phyloP scores from a whole-genome alignment of 169 alveolate genomes.

The Plasmodium berghei region DNA sequence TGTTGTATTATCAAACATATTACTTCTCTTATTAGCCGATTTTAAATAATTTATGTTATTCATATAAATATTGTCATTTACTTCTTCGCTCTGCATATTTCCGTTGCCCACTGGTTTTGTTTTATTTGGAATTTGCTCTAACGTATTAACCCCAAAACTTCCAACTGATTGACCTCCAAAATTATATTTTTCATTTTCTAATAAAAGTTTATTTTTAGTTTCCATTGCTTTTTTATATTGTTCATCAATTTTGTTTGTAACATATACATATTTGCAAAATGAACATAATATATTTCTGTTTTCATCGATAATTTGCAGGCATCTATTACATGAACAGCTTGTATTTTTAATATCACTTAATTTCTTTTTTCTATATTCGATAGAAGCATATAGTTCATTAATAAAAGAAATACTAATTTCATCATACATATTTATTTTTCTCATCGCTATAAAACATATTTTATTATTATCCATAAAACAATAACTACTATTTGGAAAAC shows the following conservation, averaged over 20 bases:
- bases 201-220: neutral
- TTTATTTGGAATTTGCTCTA: no score
- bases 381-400: conserved; percentile 66
- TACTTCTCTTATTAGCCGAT: no score
- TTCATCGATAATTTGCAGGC: conserved; percentile 76
- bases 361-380: conserved; percentile 42
- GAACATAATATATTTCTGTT: conserved; percentile 65
- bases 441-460: conserved; percentile 69
- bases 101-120: no score
- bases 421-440: conserved; percentile 72
- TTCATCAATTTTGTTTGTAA: conserved; percentile 5
- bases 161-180: no score
- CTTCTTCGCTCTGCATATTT: no score
- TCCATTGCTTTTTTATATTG: neutral
- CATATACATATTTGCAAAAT: conserved; percentile 68
- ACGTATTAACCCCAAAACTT: no score
- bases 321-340: conserved; percentile 58
- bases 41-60: no score
- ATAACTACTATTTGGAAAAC: conserved; percentile 74
- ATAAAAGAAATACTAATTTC: conserved; percentile 61
- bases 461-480: conserved; percentile 46
- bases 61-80: no score
- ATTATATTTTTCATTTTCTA: neutral
- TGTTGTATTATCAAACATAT: no score
- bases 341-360: conserved; percentile 36